Evolutionary conservation across 371 early-diverging fungal species (phyloP).

Genomic region (Rhizopus microsporus): DNA sequence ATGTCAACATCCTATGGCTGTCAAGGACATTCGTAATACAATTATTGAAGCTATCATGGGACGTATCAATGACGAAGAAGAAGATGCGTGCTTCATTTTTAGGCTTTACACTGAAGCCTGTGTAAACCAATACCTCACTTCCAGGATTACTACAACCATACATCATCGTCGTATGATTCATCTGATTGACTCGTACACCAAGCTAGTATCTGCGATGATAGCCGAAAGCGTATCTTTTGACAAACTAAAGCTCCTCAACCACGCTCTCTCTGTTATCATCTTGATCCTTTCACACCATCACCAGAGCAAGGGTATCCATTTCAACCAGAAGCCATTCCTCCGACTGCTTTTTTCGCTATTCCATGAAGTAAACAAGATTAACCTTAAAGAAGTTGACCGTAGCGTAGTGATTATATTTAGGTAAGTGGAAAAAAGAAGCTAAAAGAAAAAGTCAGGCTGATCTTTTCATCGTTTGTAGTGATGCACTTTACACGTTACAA

Average conservation of each 20-base stretch:
- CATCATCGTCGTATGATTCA: constrained; percentile 59
- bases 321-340: constrained; percentile 91
- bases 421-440: constrained; percentile 38
- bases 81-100: constrained; percentile 80
- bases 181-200: constrained; percentile 80
- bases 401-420: constrained; percentile 33
- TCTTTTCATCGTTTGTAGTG: constrained; percentile 66
- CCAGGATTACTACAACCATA: constrained; percentile 39
- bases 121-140: constrained; percentile 68
- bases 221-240: constrained; percentile 42
- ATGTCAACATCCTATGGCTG: constrained; percentile 78
- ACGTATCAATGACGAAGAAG: constrained; percentile 67
- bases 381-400: constrained; percentile 30
- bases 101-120: constrained; percentile 82
- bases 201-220: constrained; percentile 70
- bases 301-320: constrained; percentile 69
- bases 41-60: constrained; percentile 62
- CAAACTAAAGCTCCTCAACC: constrained; percentile 65
- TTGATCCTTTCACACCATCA: constrained; percentile 84
- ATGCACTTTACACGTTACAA: constrained; percentile 82
- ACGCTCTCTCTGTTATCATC: constrained; percentile 82
- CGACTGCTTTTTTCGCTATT: constrained; percentile 87
- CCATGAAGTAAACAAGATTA: constrained; percentile 72
- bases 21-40: constrained; percentile 61
- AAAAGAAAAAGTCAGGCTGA: too few relatives aligned